phyloP scores from a whole-genome alignment of 768 basidiomycete genomes.

The Tricholoma flavovirens region DNA sequence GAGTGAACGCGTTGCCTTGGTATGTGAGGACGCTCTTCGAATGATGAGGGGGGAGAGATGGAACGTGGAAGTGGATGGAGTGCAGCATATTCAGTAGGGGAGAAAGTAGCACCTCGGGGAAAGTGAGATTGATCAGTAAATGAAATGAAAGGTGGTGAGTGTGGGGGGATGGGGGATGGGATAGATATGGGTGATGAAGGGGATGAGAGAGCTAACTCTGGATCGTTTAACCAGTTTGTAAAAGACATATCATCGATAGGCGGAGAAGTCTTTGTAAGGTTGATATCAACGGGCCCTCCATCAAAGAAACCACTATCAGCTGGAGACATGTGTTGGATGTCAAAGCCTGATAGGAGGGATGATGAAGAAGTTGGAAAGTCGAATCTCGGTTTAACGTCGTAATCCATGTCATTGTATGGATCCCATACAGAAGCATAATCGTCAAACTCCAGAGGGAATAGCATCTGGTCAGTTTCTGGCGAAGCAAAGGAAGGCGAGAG shows the following conservation, averaged over 20 bases:
- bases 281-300: conserved; percentile 33
- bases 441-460: conserved; percentile 58
- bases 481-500: conserved; percentile 25
- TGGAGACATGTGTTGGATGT: conserved; percentile 35
- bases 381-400: conserved; percentile 38
- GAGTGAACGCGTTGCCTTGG: conserved; percentile 45
- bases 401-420: conserved; percentile 30
- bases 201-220: conserved; percentile 33
- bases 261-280: conserved; percentile 36
- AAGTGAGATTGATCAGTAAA: conserved; percentile 44
- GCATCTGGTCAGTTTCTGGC: conserved; percentile 45
- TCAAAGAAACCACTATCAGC: conserved; percentile 29
- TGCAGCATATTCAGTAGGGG: conserved; percentile 55
- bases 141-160: conserved; percentile 40
- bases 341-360: conserved; percentile 21
- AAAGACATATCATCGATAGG: conserved; percentile 43
- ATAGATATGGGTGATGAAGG: conserved; percentile 63
- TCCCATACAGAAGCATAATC: conserved; percentile 35
- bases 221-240: conserved; percentile 61
- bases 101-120: conserved; percentile 47
- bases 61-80: conserved; percentile 60
- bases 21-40: conserved; percentile 35
- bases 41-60: conserved; percentile 49
- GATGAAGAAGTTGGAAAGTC: conserved; percentile 27
- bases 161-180: conserved; percentile 37